Evolutionary conservation across 139 green algal species (phyloP).

Genomic region (Closterium sp.): DNA sequence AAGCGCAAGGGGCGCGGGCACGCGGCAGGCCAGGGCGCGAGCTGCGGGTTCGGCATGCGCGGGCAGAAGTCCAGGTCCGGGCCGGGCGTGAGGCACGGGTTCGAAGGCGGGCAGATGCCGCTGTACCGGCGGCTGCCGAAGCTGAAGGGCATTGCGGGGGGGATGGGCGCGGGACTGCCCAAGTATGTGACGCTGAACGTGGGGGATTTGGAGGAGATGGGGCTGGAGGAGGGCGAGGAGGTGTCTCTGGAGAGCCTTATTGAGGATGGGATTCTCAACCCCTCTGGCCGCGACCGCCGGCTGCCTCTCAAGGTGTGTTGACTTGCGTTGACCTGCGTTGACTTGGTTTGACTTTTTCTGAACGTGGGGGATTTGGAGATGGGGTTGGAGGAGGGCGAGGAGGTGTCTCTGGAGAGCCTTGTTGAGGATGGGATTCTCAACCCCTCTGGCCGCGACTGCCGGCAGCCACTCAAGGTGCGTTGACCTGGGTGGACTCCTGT

Average conservation of each 20-base stretch:
- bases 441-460: constrained; percentile 72
- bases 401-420: constrained; percentile 78
- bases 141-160: constrained; percentile 93
- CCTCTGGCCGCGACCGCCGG: constrained; percentile 71
- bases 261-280: constrained; percentile 75
- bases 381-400: constrained; percentile 69
- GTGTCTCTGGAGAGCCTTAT: constrained; percentile 80
- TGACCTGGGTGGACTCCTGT: neutral
- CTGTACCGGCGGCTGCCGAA: constrained; percentile 96
- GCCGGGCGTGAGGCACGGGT: constrained; percentile 76
- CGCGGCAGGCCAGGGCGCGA: constrained; percentile 87
- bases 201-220: constrained; percentile 65
- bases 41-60: constrained; percentile 92
- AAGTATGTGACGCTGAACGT: constrained; percentile 92
- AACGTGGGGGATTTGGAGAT: constrained; percentile 76
- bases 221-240: constrained; percentile 74
- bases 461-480: constrained; percentile 87
- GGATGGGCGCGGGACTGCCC: constrained; percentile 85
- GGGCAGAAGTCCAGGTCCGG: constrained; percentile 94
- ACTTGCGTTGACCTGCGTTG: neutral
- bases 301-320: constrained; percentile 87
- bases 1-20: constrained; percentile 92
- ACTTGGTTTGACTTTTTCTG: neutral
- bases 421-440: constrained; percentile 77
- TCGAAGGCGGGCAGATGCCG: constrained; percentile 96